phyloP scores from a whole-genome alignment of 2,329 filamentous ascomycete species.

The Cytospora chrysosperma region DNA sequence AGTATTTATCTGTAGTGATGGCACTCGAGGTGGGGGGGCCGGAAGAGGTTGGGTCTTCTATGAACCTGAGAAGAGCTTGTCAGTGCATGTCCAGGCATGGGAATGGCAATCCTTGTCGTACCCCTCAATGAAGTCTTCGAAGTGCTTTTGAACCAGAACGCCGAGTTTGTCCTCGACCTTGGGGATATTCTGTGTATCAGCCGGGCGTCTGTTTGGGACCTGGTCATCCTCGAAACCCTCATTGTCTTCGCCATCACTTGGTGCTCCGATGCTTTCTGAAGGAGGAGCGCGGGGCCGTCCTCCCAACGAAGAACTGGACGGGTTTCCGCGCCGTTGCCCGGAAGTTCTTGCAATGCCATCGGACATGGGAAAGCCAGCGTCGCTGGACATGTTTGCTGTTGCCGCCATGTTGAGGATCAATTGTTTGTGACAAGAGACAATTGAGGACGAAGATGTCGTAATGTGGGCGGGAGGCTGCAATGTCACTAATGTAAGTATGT shows the following conservation, averaged over 20 bases:
- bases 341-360: conserved; percentile 51
- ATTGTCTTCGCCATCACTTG: conserved; percentile 58
- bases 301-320: conserved; percentile 48
- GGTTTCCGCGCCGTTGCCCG: conserved; percentile 42
- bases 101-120: conserved; percentile 39
- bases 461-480: conserved; percentile 6
- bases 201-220: conserved; percentile 51
- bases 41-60: conserved; percentile 66
- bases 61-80: conserved; percentile 48
- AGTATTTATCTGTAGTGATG: conserved; percentile 76
- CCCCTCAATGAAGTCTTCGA: conserved; percentile 79
- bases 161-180: conserved; percentile 76
- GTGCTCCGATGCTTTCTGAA: conserved; percentile 59
- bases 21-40: conserved; percentile 66
- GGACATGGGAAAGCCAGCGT: conserved; percentile 57
- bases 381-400: conserved; percentile 54
- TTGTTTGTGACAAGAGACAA: neutral
- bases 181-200: conserved; percentile 56
- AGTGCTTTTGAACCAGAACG: conserved; percentile 70
- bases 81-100: conserved; percentile 7
- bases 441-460: neutral
- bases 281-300: conserved; percentile 58
- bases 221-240: conserved; percentile 66
- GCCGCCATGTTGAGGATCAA: conserved; percentile 24
- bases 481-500: neutral